Evolutionary conservation across 441 rosid genomes (phyloP), one percentile per base, ranked within the genome.

Genomic region (Arabidopsis hybrid): DNA sequence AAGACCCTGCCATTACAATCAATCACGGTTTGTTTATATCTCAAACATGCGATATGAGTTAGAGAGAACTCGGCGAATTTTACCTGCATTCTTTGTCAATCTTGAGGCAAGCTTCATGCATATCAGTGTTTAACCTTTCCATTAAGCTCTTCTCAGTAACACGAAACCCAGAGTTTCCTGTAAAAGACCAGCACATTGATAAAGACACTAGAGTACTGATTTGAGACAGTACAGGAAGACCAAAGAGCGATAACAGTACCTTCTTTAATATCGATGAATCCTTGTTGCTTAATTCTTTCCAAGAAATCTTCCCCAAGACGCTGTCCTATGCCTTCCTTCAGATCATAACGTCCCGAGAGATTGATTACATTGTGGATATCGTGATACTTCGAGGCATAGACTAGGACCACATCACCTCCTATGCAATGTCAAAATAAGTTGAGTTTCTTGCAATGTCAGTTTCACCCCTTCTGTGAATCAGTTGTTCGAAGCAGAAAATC

Each of bases 341-440:
- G 53, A 67, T 88, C 78, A 70, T 84, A 86, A 40, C 89, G 89
- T 66, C 93, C 89, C 32, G 91, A 84, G 65, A 84, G 78, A 79
- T 88, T 88, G 79, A 88, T 68, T 10, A 86, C 85, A 18, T 72
- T 68, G 52, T 6, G 35, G 60, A 88, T 67, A 84, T 86, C 85
- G 9, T 69, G 75, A 83, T 85, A 84, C 81, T 83, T 86, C 0
- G 91, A 88, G 55, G 91, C 89, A 78, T 86, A 86, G n/a, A 86
- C 75, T 58, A 88, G 91, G 58, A 88, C 93, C 52, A 86, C 89
- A 52, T 81, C 59, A 50, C 91, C 91, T 66, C 91, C 91, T 85
- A 78, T 74, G 67, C 47, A 32, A 51, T 3, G 31, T 46, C 47
- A 67, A 61, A 13, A 61, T 17, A 31, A 45, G 31, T 50, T 50